Base-by-base conservation (phyloP, 164 flowering plant species). In the Macadamia tetraphylla region DNA sequence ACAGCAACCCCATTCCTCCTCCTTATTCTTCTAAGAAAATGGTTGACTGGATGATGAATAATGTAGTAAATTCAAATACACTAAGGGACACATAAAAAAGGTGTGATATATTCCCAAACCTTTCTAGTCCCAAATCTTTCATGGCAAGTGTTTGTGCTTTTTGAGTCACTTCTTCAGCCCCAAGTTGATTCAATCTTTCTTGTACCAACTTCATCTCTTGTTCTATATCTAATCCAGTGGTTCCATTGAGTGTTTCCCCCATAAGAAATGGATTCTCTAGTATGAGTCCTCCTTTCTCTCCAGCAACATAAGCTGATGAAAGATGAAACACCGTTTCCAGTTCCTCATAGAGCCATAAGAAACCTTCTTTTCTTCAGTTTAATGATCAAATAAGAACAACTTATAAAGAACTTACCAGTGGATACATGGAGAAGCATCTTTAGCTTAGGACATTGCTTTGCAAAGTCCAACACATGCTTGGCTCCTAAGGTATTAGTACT, bases 271-370 rank as follows among this genome's bases (percentile, higher is more conserved):
- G 78, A 0, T 67, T 79, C 76, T 90, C 97, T 14, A 68, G 17
- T 60, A 86, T 69, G 0, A 88, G 49, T n/a, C 90, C 94, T 10
- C 55, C 69, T 35, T 42, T 68, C 35, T 84, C 87, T 2, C 92
- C 92, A 13, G 81, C 75, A 12, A 87, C 97, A 79, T 81, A 90
- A 56, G 91, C 91, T 90, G 76, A 42, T n/a, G n/a, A n/a, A n/a
- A n/a, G n/a, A n/a, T n/a, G n/a, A n/a, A 67, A 51, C 51, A 8
- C 51, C 9, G 7, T 8, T 46, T 1, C 12, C 12, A 46, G 7
- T 2, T 46, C 12, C 7, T 46, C 51, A 46, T 46, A 11, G 12
- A n/a, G n/a, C 11, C 51, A 7, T 46, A 46, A 46, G 3, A 46
- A 46, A 8, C 51, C 40, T 35, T 35, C 1, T 35, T 35, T 35